Evolutionary conservation across 2,329 filamentous ascomycete genomes (phyloP).

Genomic region (Alternaria ethzedia): DNA sequence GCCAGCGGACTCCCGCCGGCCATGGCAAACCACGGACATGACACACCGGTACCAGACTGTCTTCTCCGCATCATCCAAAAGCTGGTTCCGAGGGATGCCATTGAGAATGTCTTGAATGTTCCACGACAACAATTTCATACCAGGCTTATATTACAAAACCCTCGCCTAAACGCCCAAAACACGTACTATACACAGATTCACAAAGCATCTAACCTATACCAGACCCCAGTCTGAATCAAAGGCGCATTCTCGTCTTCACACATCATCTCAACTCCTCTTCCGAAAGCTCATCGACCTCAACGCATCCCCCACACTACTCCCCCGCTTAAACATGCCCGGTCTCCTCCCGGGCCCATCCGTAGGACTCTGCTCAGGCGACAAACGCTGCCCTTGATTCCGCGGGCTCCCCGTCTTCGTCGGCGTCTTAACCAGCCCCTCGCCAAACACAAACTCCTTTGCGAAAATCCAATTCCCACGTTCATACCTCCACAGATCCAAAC

Average conservation of each 20-base stretch:
- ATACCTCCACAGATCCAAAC: slow-evolving; percentile 53
- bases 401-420: not conserved
- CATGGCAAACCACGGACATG: slow-evolving; percentile 3
- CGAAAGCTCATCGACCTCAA: slow-evolving; percentile 23
- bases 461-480: slow-evolving; percentile 51
- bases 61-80: too few relatives aligned
- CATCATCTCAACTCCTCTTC: slow-evolving; percentile 17
- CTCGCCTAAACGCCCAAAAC: not conserved
- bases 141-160: too few relatives aligned
- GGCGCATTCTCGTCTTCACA: too few relatives aligned
- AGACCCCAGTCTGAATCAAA: too few relatives aligned
- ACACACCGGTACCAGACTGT: not conserved
- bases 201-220: too few relatives aligned
- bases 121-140: too few relatives aligned
- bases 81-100: too few relatives aligned
- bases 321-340: slow-evolving; percentile 22
- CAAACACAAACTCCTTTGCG: slow-evolving; percentile 46
- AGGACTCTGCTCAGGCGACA: slow-evolving; percentile 3
- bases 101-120: too few relatives aligned
- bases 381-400: slow-evolving; percentile 2
- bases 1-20: not conserved
- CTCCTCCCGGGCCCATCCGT: slow-evolving; percentile 9
- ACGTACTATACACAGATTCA: not conserved
- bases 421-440: not conserved
- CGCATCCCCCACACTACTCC: slow-evolving; percentile 21